Base-by-base conservation (phyloP, 768 basidiomycete genomes). In the Boletus patriciae region DNA sequence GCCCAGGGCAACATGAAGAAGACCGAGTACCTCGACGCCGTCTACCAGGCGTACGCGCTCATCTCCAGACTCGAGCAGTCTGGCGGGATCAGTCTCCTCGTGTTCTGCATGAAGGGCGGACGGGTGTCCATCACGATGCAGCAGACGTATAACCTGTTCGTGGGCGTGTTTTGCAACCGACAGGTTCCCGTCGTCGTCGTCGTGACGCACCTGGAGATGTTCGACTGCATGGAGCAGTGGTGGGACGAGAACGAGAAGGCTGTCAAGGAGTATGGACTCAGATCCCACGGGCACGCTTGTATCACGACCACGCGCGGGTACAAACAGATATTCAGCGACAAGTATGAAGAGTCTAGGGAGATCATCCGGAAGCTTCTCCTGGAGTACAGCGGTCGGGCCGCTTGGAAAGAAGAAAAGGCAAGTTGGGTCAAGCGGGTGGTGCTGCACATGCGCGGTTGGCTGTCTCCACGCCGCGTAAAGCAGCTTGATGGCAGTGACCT, bases 231-330 rank as follows among this genome's bases (percentile, higher is more conserved):
- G 68, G 70, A 73, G 12, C 58, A 66, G 23, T 80, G 78, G 78
- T 79, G 77, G 77, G 50, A 15, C 38, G 54, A 65, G 38, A 79
- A 79, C 57, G 63, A 75, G 37, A 49, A 55, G 21, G 50, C 46
- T 2, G 74, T 80, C 59, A 66, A 57, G 33, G 50, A 59, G 7
- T 66, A 74, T 33, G 66, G 64, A 13, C 77, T 80, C 55, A 37
- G 54, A 9, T 77, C 71, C 13, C 54, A 63, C 21, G 76, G 71
- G 3, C 71, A 76, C 31, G 76, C 74, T 6, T 80, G 79, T 52
- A 65, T 79, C 57, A 78, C 76, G 7, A 68, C 76, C 7, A 66
- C 68, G 2, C 66, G 63, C n/a, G 68, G 64, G 7, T 64, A 58
- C 55, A 58, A 3, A 31, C 21, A 41, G 47, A 59, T 59, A 40